Evolutionary conservation across 768 basidiomycete genomes (phyloP).

Genomic region (Pleurotus pulmonarius): DNA sequence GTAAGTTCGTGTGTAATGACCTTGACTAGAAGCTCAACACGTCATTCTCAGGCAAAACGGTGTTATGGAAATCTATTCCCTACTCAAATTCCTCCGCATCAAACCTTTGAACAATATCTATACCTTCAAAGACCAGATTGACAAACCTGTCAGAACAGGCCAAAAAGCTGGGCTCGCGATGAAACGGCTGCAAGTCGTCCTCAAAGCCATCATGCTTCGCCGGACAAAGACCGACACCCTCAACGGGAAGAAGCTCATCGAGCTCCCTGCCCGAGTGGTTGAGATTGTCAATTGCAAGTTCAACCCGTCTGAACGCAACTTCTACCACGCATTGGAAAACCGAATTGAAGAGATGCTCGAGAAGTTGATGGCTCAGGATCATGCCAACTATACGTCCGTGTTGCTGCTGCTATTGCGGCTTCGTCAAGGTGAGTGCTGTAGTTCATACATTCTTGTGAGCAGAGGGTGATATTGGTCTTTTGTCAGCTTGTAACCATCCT

Average conservation of each 20-base stretch:
- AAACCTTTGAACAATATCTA: slow-evolving; percentile 79
- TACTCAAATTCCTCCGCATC: slow-evolving; percentile 85
- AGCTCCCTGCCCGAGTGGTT: slow-evolving; percentile 73
- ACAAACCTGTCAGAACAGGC: slow-evolving; percentile 73
- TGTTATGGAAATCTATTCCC: slow-evolving; percentile 84
- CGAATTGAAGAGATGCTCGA: slow-evolving; percentile 67
- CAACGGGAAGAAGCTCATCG: slow-evolving; percentile 79
- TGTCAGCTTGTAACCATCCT: slow-evolving; percentile 86
- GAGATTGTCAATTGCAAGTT: slow-evolving; percentile 76
- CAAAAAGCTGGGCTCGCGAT: slow-evolving; percentile 61
- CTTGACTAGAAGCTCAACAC: slow-evolving; percentile 28
- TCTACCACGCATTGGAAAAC: slow-evolving; percentile 71
- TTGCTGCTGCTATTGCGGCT: slow-evolving; percentile 74
- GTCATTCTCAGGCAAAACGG: slow-evolving; percentile 68
- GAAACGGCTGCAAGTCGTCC: slow-evolving; percentile 81
- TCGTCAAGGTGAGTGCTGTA: slow-evolving; percentile 68
- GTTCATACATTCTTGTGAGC: neutral
- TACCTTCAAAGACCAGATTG: slow-evolving; percentile 76
- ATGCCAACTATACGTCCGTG: slow-evolving; percentile 62
- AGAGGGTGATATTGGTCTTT: neutral
- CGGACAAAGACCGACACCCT: slow-evolving; percentile 70
- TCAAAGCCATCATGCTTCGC: slow-evolving; percentile 86
- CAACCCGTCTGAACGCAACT: slow-evolving; percentile 68
- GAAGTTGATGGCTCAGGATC: slow-evolving; percentile 52
- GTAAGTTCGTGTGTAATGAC: slow-evolving; percentile 28